A percentile compares a stretch with the other conserved stretches of the same genome.
These are phyloP conservation scores for Geranium incanum DNA, from an alignment of 441 rosid species.

Conservation along the genomic window DNA sequence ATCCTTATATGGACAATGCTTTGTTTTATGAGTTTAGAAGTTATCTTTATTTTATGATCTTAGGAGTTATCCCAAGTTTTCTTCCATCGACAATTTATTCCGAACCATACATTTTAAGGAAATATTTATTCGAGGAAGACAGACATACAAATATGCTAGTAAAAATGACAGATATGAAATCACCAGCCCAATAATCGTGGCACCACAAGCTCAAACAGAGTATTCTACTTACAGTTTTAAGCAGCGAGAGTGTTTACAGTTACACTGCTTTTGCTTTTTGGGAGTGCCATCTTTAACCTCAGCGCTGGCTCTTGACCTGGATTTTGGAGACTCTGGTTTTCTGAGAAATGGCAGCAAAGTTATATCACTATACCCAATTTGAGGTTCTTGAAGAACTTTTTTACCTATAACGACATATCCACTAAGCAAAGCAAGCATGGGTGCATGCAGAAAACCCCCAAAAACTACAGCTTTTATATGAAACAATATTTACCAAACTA, in stretches of 20 bases:
- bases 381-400: background rate
- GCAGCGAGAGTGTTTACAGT: conserved; percentile 94
- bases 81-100: background rate
- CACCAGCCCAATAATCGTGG: background rate
- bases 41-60: conserved; percentile 5
- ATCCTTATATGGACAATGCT: background rate
- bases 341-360: conserved; percentile 28
- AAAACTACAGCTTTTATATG: background rate
- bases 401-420: background rate
- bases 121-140: background rate
- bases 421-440: background rate
- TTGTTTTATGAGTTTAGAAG: background rate
- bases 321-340: conserved; percentile 79
- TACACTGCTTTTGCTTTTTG: conserved; percentile 91
- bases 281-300: conserved; percentile 89
- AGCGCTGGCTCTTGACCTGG: conserved; percentile 51
- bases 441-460: background rate
- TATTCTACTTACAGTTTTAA: conserved; percentile 66
- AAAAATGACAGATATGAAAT: background rate
- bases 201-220: conserved; percentile 1
- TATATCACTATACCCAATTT: background rate
- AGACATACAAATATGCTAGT: background rate
- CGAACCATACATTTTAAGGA: background rate
- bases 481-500: background rate
- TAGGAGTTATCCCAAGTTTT: background rate